phyloP scores from a whole-genome alignment of 2,329 filamentous ascomycete genomes.

The Diaporthe sp. region DNA sequence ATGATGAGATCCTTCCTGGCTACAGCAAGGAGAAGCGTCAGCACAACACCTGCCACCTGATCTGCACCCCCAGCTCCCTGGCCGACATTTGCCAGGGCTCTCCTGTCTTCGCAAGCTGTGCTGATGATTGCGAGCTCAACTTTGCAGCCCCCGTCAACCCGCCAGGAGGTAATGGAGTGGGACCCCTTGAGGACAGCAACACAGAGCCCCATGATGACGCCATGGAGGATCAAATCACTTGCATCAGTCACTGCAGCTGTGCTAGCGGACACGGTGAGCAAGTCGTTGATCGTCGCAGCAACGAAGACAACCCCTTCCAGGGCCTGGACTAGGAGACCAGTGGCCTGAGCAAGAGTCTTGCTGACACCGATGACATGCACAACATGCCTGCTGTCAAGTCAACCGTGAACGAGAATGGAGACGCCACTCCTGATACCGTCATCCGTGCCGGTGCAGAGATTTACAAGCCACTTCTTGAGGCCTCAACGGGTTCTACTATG shows the following conservation, averaged over 20 bases:
- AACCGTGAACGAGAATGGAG: not conserved
- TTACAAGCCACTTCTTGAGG: slow-evolving; percentile 29
- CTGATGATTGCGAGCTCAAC: not conserved
- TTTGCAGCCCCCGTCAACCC: not conserved
- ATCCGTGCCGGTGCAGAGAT: slow-evolving; percentile 9
- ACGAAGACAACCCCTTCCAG: slow-evolving; percentile 2
- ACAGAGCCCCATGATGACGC: not conserved
- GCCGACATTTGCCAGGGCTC: not conserved
- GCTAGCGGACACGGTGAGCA: not conserved
- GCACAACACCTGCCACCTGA: not conserved
- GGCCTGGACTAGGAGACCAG: slow-evolving; percentile 35
- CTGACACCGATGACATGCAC: not conserved
- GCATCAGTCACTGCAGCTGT: not conserved
- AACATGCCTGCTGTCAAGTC: not conserved
- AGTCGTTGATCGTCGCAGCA: not conserved
- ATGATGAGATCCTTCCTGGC: slow-evolving; percentile 20
- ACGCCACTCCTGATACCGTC: not conserved
- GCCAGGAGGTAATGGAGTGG: not conserved
- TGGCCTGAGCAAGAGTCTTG: not conserved
- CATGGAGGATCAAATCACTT: not conserved
- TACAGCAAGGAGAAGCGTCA: slow-evolving; percentile 11
- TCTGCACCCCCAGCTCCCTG: not conserved
- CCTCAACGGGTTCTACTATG: slow-evolving; percentile 35
- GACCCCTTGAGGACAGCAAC: not conserved
- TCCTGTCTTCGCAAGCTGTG: not conserved